Base-by-base conservation (phyloP, 192 early-diverging fungal species). In the Podila epigama region DNA sequence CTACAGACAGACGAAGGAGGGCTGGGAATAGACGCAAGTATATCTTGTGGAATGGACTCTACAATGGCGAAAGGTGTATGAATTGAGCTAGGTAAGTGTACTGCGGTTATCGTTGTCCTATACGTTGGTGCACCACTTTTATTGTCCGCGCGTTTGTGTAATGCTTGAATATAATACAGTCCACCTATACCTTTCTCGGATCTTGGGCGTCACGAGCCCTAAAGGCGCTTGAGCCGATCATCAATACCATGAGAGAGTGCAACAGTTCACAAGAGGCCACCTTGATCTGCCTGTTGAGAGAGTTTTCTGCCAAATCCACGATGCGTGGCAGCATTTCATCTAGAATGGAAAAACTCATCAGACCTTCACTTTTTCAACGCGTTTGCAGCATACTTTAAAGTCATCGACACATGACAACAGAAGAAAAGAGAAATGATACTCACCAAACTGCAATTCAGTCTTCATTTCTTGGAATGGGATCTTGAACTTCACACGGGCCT, bases 301-400 rank as follows among this genome's bases (percentile, higher is more conserved):
- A 92, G 56, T 79, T 82, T 66, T 94, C 91, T 0, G 92, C 89
- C n/a, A 93, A 68, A 27, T 92, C 87, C 40, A 89, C 80, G n/a
- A 94, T 86, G 15, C 92, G 70, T 20, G 93, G 93, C 20, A 94
- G 69, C 48, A 94, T 77, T 48, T 93, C 90, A 75, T 92, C 93
- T 91, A 68, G 18, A 63, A 79, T 8, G 33, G 29, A 25, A 34
- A 9, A 48, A n/a, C n/a, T n/a, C n/a, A n/a, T n/a, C n/a, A n/a
- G n/a, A n/a, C n/a, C n/a, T n/a, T n/a, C n/a, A n/a, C n/a, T n/a
- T n/a, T n/a, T n/a, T n/a, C n/a, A n/a, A n/a, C n/a, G n/a, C n/a
- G n/a, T n/a, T n/a, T n/a, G n/a, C n/a, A n/a, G n/a, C n/a, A n/a
- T n/a, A n/a, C n/a, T n/a, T n/a, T n/a, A n/a, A n/a, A n/a, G n/a